A percentile compares a stretch with the other conserved stretches of the same genome.
Evolutionary conservation across 441 rosid genomes (phyloP).

Genomic region (Eruca vesicaria): DNA sequence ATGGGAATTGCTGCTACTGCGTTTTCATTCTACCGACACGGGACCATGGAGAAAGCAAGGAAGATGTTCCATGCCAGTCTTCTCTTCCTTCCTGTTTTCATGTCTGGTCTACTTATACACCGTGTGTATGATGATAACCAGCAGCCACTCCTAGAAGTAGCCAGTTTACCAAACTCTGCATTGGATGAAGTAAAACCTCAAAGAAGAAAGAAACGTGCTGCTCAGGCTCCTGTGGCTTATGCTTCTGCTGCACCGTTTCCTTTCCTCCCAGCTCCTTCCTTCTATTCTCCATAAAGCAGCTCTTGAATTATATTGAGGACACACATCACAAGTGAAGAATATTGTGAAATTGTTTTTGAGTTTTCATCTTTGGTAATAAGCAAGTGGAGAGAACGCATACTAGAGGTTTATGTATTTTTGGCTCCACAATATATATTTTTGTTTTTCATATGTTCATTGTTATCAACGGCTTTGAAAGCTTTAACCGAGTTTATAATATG

Average conservation of each 20-base stretch:
- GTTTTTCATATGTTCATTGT: background rate
- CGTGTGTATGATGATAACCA: slow-evolving; percentile 43
- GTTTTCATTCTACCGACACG: slow-evolving; percentile 68
- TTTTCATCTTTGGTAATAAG: slow-evolving; percentile 28
- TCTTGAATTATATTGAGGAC: background rate
- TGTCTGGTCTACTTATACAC: slow-evolving; percentile 79
- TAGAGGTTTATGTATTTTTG: background rate
- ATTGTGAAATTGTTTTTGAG: background rate
- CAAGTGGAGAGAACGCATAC: slow-evolving; percentile 16
- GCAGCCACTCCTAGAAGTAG: slow-evolving; percentile 33
- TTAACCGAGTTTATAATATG: too few relatives aligned
- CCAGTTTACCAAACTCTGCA: slow-evolving; percentile 19
- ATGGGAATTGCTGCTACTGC: slow-evolving; percentile 78
- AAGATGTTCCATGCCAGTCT: slow-evolving; percentile 88
- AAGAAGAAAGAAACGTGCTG: slow-evolving; percentile 30
- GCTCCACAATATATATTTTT: slow-evolving; percentile 8
- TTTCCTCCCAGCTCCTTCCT: slow-evolving; percentile 83
- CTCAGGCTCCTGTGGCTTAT: slow-evolving; percentile 75
- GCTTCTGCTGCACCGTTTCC: slow-evolving; percentile 95
- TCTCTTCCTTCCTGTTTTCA: slow-evolving; percentile 84
- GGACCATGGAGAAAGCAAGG: slow-evolving; percentile 72
- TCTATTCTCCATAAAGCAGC: slow-evolving; percentile 35
- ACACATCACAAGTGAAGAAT: background rate
- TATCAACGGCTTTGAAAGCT: background rate
- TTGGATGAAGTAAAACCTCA: slow-evolving; percentile 19